phyloP scores from a whole-genome alignment of 2,329 filamentous ascomycete genomes.

The Cytospora piceae region DNA sequence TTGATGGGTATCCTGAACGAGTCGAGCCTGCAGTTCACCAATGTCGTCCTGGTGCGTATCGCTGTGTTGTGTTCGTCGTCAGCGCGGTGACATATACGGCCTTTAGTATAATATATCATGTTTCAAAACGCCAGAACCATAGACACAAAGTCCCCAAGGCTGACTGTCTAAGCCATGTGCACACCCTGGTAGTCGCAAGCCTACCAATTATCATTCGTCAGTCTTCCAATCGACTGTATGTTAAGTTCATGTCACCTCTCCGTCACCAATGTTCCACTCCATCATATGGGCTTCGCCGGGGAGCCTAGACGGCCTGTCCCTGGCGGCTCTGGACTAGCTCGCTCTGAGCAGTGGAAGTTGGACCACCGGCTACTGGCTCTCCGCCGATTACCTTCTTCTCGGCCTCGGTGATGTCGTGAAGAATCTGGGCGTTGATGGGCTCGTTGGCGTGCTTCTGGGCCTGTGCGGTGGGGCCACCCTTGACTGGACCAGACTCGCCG shows the following conservation, averaged over 20 bases:
- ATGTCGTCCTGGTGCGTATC: too few relatives aligned
- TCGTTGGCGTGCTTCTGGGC: constrained; percentile 44
- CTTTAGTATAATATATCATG: not conserved
- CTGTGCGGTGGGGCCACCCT: constrained; percentile 45
- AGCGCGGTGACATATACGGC: too few relatives aligned
- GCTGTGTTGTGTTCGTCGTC: too few relatives aligned
- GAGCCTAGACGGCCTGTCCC: not conserved
- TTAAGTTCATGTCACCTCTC: not conserved
- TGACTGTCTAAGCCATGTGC: not conserved
- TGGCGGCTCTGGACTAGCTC: constrained; percentile 33
- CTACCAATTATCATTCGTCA: not conserved
- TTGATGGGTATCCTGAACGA: too few relatives aligned
- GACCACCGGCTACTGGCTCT: constrained; percentile 42
- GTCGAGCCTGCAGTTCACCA: too few relatives aligned
- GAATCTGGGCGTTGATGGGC: constrained; percentile 39
- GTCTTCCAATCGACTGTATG: not conserved
- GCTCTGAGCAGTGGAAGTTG: constrained; percentile 44
- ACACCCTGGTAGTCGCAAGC: not conserved
- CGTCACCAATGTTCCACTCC: not conserved
- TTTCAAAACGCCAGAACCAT: not conserved
- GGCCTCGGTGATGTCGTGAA: constrained; percentile 47
- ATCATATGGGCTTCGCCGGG: not conserved
- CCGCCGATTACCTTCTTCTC: constrained; percentile 45
- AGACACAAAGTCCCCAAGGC: not conserved
- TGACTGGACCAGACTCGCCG: constrained; percentile 39